Conservation (phyloP, 2,329 filamentous ascomycete species). For the Penicillium sp. region DNA sequence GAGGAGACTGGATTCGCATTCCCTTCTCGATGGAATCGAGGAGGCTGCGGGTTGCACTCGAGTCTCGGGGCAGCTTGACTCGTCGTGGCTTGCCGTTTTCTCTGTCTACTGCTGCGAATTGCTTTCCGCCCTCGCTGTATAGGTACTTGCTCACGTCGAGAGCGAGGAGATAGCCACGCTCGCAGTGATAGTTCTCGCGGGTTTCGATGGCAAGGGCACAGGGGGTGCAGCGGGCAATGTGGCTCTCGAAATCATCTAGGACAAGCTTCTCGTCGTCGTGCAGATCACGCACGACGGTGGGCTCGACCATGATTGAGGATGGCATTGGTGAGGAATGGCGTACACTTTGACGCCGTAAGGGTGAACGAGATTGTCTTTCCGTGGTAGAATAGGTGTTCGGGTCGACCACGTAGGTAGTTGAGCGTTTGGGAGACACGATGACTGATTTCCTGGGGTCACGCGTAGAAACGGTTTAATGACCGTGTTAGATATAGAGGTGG, state of each 20-base stretch:
- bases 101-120: conserved; percentile 46
- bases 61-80: conserved; percentile 45
- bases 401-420: conserved; percentile 24
- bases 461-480: conserved; percentile 13
- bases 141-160: conserved; percentile 38
- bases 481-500: neutral
- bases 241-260: conserved; percentile 38
- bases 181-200: conserved; percentile 33
- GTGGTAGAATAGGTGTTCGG: conserved; percentile 17
- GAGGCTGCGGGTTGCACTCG: conserved; percentile 36
- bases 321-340: conserved; percentile 34
- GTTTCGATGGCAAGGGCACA: conserved; percentile 32
- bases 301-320: conserved; percentile 22
- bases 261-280: conserved; percentile 39
- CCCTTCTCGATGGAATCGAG: conserved; percentile 47
- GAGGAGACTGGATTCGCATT: conserved; percentile 26
- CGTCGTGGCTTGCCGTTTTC: conserved; percentile 39
- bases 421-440: conserved; percentile 33
- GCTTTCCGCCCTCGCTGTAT: conserved; percentile 37
- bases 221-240: conserved; percentile 36
- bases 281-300: conserved; percentile 36
- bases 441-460: conserved; percentile 19
- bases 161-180: conserved; percentile 36
- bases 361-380: conserved; percentile 22
- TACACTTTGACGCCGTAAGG: conserved; percentile 16